Evolutionary conservation across 2,329 filamentous ascomycete species (phyloP).

Genomic region (Scedosporium dehoogii): DNA sequence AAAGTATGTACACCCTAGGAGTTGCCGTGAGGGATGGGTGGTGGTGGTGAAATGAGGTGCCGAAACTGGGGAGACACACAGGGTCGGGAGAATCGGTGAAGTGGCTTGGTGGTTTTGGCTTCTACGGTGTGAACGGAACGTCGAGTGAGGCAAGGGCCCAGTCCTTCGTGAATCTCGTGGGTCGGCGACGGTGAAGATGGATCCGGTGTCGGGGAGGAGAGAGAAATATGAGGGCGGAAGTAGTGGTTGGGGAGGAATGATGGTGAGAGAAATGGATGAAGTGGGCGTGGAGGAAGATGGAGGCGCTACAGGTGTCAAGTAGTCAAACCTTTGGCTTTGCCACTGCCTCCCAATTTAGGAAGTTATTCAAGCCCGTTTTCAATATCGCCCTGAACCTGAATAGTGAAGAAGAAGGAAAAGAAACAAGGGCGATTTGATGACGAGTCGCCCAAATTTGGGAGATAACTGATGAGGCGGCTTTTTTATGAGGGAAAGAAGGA

Average conservation of each 20-base stretch:
- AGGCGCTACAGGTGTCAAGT: slow-evolving; percentile 5
- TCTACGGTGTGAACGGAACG: slow-evolving; percentile 5
- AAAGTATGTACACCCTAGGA: slow-evolving; percentile 6
- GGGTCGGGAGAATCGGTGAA: slow-evolving; percentile 6
- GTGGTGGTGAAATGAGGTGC: slow-evolving; percentile 6
- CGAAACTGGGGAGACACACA: slow-evolving; percentile 1
- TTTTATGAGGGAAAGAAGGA: not conserved
- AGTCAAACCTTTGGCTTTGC: slow-evolving; percentile 7
- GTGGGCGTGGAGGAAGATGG: slow-evolving; percentile 17
- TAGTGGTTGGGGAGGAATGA: slow-evolving; percentile 20
- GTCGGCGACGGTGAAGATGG: slow-evolving; percentile 3
- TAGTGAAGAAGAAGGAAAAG: not conserved
- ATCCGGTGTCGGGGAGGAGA: slow-evolving; percentile 13
- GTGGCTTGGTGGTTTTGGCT: slow-evolving; percentile 1
- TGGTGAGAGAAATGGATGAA: slow-evolving; percentile 22
- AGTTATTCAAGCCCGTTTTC: not conserved
- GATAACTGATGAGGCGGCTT: not conserved
- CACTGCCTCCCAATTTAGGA: not conserved
- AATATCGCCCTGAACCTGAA: not conserved
- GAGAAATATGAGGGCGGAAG: slow-evolving; percentile 10
- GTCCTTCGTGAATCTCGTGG: slow-evolving; percentile 5
- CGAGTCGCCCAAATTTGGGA: not conserved
- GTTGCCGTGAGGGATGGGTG: slow-evolving; percentile 5
- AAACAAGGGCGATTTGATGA: not conserved
- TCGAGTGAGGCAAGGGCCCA: slow-evolving; percentile 3